Evolutionary conservation across 306 rosid species (phyloP), one percentile per base, ranked within the genome.

Genomic region (Sophora flavescens): DNA sequence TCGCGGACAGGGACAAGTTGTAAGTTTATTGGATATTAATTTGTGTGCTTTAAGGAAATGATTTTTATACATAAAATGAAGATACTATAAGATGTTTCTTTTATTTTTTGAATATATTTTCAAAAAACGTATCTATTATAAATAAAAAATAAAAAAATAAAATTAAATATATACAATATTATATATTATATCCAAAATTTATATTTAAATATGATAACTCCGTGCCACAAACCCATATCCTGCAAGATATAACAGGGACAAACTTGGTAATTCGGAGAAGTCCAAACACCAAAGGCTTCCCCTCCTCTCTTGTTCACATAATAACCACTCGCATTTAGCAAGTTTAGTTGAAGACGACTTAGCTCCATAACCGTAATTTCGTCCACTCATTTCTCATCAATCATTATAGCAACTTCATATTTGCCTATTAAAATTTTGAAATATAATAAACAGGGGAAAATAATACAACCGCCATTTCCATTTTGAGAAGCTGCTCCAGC

Each of bases 311-410:
- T 63, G 52, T 33, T 36, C 56, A 15, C n/a, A 77, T 26, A n/a
- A 18, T 17, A 22, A 63, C 2, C 22, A 13, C 16, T 51, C 60
- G 2, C 52, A 39, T 11, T 52, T 32, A 35, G 61, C 3, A 11
- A 86, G 78, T 79, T 72, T 18, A 58, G 77, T 80, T 36, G 75
- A 64, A 50, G 54, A 18, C 39, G 82, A 64, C 73, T 69, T 58
- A 56, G 66, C 81, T 48, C 79, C 81, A 57, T 47, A 83, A 87
- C 68, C 68, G 72, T 78, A 85, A 81, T 85, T 82, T 76, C 79
- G 86, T 87, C 98, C 98, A 92, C 98, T 90, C 96, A 78, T 76
- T 87, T 85, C 88, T 79, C 60, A 61, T 90, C 91, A 72, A 30
- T 30, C 32, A 30, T 30, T 2, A 2, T 52, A 59, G 36, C 82